These are phyloP conservation scores for Plenodomus tracheiphilus DNA, from an alignment of 2,329 filamentous ascomycete genomes.

Conservation along the genomic window DNA sequence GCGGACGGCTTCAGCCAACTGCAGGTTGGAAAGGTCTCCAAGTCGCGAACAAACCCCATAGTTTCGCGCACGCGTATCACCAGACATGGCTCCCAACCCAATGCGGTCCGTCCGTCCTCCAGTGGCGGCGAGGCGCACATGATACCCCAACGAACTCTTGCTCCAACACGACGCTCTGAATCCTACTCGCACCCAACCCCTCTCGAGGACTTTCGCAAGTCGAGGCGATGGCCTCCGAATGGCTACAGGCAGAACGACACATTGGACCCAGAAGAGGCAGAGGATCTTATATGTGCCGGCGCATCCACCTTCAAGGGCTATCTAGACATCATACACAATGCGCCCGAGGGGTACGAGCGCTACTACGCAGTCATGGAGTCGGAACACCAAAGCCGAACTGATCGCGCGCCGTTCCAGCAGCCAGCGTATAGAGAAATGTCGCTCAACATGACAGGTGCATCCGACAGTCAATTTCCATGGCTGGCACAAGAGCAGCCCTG, in stretches of 20 bases:
- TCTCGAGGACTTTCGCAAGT: slow-evolving; percentile 42
- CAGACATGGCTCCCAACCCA: slow-evolving; percentile 43
- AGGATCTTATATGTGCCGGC: slow-evolving; percentile 45
- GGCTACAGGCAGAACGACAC: slow-evolving; percentile 40
- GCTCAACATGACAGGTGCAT: slow-evolving; percentile 41
- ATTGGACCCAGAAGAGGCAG: slow-evolving; percentile 37
- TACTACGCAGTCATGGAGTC: slow-evolving; percentile 48
- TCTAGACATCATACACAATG: slow-evolving; percentile 41
- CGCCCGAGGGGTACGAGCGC: slow-evolving; percentile 41
- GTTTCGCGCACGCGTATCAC: slow-evolving; percentile 39
- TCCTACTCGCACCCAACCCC: slow-evolving; percentile 44
- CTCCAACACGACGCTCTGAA: slow-evolving; percentile 32
- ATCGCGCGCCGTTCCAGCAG: slow-evolving; percentile 42
- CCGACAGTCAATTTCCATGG: slow-evolving; percentile 59
- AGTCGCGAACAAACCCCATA: slow-evolving; percentile 40
- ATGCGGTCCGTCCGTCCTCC: slow-evolving; percentile 34
- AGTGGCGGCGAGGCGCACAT: slow-evolving; percentile 37
- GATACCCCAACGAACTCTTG: slow-evolving; percentile 27
- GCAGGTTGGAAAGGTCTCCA: slow-evolving; percentile 30
- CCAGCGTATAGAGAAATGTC: slow-evolving; percentile 44
- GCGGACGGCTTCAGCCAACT: slow-evolving; percentile 28
- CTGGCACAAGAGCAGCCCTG: slow-evolving; percentile 75
- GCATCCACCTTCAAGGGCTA: slow-evolving; percentile 48
- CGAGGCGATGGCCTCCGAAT: slow-evolving; percentile 46
- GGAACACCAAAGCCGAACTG: slow-evolving; percentile 44